These are phyloP conservation scores for Saturnispora saitoi DNA, from an alignment of 805 yeast genomes.

Conservation along the genomic window DNA sequence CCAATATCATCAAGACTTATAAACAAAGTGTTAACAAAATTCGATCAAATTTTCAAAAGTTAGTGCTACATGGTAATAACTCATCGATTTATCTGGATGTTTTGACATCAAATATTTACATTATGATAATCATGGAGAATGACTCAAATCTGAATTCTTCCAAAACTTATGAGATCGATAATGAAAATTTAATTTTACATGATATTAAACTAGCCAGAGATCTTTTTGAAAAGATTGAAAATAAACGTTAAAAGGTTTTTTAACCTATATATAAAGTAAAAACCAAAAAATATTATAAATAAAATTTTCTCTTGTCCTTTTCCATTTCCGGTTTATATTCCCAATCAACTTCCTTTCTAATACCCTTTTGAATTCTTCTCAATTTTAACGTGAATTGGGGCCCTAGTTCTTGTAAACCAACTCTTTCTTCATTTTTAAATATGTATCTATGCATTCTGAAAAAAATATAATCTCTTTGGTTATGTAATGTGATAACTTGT, in stretches of 20 bases:
- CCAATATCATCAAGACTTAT: constrained; percentile 87
- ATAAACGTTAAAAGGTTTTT: constrained; percentile 2
- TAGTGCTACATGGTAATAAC: constrained; percentile 52
- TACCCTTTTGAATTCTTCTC: constrained; percentile 84
- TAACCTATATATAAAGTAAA: not conserved
- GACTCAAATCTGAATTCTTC: constrained; percentile 2
- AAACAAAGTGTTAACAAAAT: constrained; percentile 86
- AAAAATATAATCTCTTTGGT: constrained; percentile 91
- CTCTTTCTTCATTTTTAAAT: constrained; percentile 82
- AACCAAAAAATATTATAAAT: constrained; percentile 40
- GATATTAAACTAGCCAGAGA: constrained; percentile 29
- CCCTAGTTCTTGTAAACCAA: constrained; percentile 92
- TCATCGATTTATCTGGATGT: constrained; percentile 30
- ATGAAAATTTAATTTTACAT: constrained; percentile 28
- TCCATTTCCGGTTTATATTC: constrained; percentile 96
- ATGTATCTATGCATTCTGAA: constrained; percentile 92
- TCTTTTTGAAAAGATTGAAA: constrained; percentile 25
- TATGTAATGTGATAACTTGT: constrained; percentile 91
- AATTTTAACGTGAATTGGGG: constrained; percentile 91
- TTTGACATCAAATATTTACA: constrained; percentile 30
- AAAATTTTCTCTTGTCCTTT: constrained; percentile 87
- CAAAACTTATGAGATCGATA: constrained; percentile 21
- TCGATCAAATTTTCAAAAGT: constrained; percentile 72
- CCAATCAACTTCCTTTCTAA: constrained; percentile 91
- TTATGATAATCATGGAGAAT: constrained; percentile 31